Evolutionary conservation across 768 basidiomycete species (phyloP).

Genomic region (Suillus lakei): DNA sequence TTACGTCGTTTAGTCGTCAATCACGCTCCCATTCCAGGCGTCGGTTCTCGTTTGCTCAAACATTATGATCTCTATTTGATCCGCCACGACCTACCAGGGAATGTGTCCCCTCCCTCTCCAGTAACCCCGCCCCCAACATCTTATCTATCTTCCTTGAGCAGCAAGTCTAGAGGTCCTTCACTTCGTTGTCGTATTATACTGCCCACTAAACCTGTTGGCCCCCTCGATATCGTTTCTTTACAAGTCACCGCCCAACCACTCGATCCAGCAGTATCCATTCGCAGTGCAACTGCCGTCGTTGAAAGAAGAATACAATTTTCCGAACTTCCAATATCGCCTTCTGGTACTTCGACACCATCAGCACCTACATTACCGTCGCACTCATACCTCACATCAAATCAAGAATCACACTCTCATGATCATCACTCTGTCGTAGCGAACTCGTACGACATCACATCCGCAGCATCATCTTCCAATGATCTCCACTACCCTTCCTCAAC

Average conservation of each 20-base stretch:
- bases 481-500: slow-evolving; percentile 22
- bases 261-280: slow-evolving; percentile 61
- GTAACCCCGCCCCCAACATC: slow-evolving; percentile 41
- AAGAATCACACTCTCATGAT: slow-evolving; percentile 8
- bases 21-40: slow-evolving; percentile 65
- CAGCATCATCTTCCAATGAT: slow-evolving; percentile 23
- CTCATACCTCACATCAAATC: slow-evolving; percentile 17
- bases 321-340: slow-evolving; percentile 37
- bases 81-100: slow-evolving; percentile 65
- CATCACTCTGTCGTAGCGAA: slow-evolving; percentile 32
- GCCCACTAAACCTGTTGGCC: slow-evolving; percentile 67
- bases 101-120: slow-evolving; percentile 40
- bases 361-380: slow-evolving; percentile 24
- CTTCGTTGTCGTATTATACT: slow-evolving; percentile 63
- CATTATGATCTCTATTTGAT: slow-evolving; percentile 75
- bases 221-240: slow-evolving; percentile 72
- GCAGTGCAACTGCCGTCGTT: slow-evolving; percentile 65
- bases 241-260: slow-evolving; percentile 64
- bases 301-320: slow-evolving; percentile 73
- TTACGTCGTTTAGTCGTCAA: slow-evolving; percentile 56
- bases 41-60: slow-evolving; percentile 71
- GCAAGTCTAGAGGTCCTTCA: slow-evolving; percentile 59
- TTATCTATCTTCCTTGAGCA: slow-evolving; percentile 46
- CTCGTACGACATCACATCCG: slow-evolving; percentile 24
- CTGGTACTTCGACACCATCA: slow-evolving; percentile 27